Conservation (phyloP, 495 filamentous ascomycete species). For the Penicillium silybi region DNA sequence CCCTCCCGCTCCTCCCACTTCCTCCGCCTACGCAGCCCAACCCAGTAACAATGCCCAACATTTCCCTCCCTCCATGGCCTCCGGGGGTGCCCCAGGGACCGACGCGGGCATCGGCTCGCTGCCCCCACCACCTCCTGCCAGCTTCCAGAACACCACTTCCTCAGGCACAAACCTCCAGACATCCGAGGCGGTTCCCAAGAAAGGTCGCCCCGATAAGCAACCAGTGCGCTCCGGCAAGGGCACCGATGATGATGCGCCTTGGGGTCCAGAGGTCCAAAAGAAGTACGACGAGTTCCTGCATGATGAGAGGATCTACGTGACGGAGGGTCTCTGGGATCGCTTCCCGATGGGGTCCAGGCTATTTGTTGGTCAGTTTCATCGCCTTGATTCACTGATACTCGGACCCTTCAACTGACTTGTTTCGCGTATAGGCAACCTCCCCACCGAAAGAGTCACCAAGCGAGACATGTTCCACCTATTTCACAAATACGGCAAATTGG, state of each 20-base stretch:
- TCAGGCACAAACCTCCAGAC: constrained; percentile 27
- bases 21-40: constrained; percentile 34
- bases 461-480: constrained; percentile 90
- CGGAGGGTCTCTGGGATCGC: constrained; percentile 88
- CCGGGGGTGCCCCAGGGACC: constrained; percentile 51
- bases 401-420: constrained; percentile 12
- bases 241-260: constrained; percentile 48
- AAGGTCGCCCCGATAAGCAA: constrained; percentile 29
- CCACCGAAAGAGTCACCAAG: constrained; percentile 89
- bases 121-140: constrained; percentile 57
- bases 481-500: constrained; percentile 77
- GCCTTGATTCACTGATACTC: neutral
- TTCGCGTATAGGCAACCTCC: constrained; percentile 70
- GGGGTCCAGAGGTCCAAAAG: constrained; percentile 62
- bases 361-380: constrained; percentile 74
- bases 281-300: constrained; percentile 79
- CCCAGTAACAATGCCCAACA: constrained; percentile 42
- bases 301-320: constrained; percentile 74
- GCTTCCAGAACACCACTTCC: constrained; percentile 46
- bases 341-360: constrained; percentile 83
- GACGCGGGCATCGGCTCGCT: constrained; percentile 50
- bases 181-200: constrained; percentile 34
- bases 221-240: constrained; percentile 22
- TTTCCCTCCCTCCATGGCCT: constrained; percentile 41
- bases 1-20: constrained; percentile 20